A percentile compares a stretch with the other conserved stretches of the same genome.
These are phyloP conservation scores for Hypericum perforatum DNA, from an alignment of 345 rosid genomes.

Conservation along the genomic window DNA sequence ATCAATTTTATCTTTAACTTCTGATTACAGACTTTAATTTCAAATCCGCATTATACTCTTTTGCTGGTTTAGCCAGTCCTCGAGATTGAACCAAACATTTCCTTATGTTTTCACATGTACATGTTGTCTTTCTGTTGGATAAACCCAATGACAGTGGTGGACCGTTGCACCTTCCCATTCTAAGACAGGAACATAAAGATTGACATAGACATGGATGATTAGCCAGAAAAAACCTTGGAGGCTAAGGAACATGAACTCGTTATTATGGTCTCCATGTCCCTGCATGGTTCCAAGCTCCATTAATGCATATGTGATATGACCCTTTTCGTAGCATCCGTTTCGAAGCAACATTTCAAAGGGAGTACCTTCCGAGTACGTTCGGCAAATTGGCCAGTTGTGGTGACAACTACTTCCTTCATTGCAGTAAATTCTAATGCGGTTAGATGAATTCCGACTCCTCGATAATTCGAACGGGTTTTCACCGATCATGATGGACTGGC, in stretches of 20 bases:
- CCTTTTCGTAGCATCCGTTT: background rate
- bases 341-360: too few species aligned
- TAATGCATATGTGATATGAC: background rate
- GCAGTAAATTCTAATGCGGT: too few species aligned
- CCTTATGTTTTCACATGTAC: slow-evolving; percentile 10
- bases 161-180: slow-evolving; percentile 23
- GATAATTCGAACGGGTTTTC: too few species aligned
- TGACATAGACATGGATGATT: slow-evolving; percentile 30
- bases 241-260: slow-evolving; percentile 9
- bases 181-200: slow-evolving; percentile 9
- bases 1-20: too few species aligned
- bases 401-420: too few species aligned
- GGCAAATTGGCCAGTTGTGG: too few species aligned
- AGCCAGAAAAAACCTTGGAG: slow-evolving; percentile 1
- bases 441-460: too few species aligned
- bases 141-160: slow-evolving; percentile 25
- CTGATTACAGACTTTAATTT: too few species aligned
- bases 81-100: background rate
- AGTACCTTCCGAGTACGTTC: too few species aligned
- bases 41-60: too few species aligned
- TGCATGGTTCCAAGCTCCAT: slow-evolving; percentile 4
- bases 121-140: slow-evolving; percentile 25
- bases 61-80: too few species aligned
- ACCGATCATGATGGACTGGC: too few species aligned
- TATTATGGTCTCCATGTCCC: slow-evolving; percentile 5